Evolutionary conservation across 129 eudicot genomes (phyloP), one percentile per base, ranked within the genome.

Genomic region (Chrysanthemum lavandulifolium): DNA sequence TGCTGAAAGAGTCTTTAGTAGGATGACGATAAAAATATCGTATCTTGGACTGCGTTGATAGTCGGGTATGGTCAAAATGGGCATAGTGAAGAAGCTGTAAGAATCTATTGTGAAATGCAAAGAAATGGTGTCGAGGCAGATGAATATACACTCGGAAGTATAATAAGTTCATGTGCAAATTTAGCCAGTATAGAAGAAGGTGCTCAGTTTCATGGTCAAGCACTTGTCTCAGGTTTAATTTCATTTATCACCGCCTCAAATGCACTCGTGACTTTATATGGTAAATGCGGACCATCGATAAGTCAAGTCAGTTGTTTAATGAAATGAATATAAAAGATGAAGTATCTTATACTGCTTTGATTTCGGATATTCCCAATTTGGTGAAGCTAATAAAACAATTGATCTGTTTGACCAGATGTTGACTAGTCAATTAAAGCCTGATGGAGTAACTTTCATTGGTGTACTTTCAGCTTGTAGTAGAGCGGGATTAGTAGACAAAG

Each of bases 41-140:
- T 94, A 15, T 81, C 98, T 31, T 94, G 98, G 98, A 94, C 97
- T 13, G 96, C 98, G 27, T 82, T 94, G 83, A 62, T 87, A 62
- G 98, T 90, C 67, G 97, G 97, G 2, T 94, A 87, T 72, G 85
- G 97, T 18, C 97, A 94, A 71, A 94, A 88, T 47, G 98, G 97
- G 11, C 78, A 74, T 79, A 80, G 91, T 33, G 97, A 94, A 76
- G 98, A 90, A 79, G 98, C 96, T 27, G 82, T 94, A 29, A 64
- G 78, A 49, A 68, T 62, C 12, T 94, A 80, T 27, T 75, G 80
- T 53, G 82, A 88, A 61, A 94, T 94, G 97, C 96, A 87, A 78
- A 82, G 84, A 77, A 77, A 78, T 69, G 88, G 91, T 8, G 43
- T 86, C 27, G 80, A 84, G 40, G 88, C 91, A 13, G 98, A 94